Base-by-base conservation (phyloP, 768 basidiomycete genomes). In the Suillus discolor region DNA sequence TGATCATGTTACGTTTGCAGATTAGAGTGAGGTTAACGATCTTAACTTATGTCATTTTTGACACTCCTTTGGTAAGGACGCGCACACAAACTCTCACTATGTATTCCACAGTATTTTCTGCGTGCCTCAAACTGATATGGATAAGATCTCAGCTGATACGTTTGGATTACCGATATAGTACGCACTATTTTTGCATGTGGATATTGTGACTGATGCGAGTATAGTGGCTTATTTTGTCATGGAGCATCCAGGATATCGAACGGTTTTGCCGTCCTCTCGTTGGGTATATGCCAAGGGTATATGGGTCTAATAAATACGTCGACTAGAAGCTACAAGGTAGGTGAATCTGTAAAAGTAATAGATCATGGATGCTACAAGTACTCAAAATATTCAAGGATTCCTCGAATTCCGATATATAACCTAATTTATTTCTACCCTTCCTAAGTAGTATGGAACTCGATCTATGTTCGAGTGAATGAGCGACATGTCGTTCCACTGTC, bases 361-460 rank as follows among this genome's bases (percentile, higher is more conserved):
- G 34, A 34, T 7, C 9, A 54, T 31, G 28, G 20, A 31, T 20
- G 28, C 41, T 41, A 59, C 34, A 41, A 18, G 25, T 59, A 38
- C 11, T 38, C 2, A 11, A 39, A 57, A 18, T 59, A 11, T 41
- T 18, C 57, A 25, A 28, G 41, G 41, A 42, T 31, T 31, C 41
- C 16, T 16, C 18, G 39, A 31, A 42, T 42, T 60, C 59, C 6
- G 57, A 42, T 25, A 18, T 7, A 25, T 12, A 20, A 23, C 28
- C 18, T 60, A 42, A 31, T 42, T 31, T 16, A 31, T 6, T 42
- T 41, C 59, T 39, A 31, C 28, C 2, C 41, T 39, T 60, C 31
- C 41, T 60, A 59, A 16, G 41, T 60, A 60, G 59, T 42, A 60
- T 4, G 59, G 59, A 6, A 60, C 41, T 31, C 42, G 59, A 31